Evolutionary conservation across 768 basidiomycete species (phyloP).

Genomic region (Cantharellus cinnabarinus): DNA sequence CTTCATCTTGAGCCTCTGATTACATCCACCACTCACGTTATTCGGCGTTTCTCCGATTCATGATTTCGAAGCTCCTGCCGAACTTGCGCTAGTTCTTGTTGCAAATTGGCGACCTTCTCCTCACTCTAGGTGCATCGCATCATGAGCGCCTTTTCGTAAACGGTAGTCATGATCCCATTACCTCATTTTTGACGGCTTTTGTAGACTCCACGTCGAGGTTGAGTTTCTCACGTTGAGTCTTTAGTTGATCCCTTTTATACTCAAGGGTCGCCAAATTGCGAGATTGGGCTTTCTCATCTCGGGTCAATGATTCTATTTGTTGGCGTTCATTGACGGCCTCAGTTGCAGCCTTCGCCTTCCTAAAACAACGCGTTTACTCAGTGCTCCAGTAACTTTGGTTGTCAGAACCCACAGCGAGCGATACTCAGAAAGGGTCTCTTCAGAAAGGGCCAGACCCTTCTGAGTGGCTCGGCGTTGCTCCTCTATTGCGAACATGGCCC

Average conservation of each 20-base stretch:
- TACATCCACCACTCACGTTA: constrained; percentile 32
- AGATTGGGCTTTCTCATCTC: constrained; percentile 59
- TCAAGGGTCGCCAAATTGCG: constrained; percentile 44
- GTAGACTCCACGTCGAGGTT: constrained; percentile 31
- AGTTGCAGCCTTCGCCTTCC: constrained; percentile 60
- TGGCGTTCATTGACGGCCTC: constrained; percentile 79
- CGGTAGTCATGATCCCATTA: constrained; percentile 14
- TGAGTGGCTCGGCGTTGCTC: constrained; percentile 51
- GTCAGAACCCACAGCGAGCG: constrained; percentile 38
- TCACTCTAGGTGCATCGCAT: constrained; percentile 28
- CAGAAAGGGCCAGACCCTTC: constrained; percentile 55
- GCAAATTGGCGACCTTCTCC: constrained; percentile 31
- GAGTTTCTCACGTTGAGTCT: constrained; percentile 36
- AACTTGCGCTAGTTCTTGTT: constrained; percentile 38
- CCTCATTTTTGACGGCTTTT: constrained; percentile 37
- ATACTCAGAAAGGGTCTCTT: constrained; percentile 78
- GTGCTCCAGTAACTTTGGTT: not conserved
- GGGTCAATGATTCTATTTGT: constrained; percentile 51
- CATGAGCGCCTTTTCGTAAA: not conserved
- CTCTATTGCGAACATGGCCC: constrained; percentile 24
- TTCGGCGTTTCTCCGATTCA: constrained; percentile 60
- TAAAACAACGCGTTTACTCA: constrained; percentile 15
- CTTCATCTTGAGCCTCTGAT: not conserved
- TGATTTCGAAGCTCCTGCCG: constrained; percentile 70
- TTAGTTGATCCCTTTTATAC: constrained; percentile 47